Evolutionary conservation across 2,329 filamentous ascomycete species (phyloP), one percentile per base, ranked within the genome.

Genomic region (Curvularia lunata): DNA sequence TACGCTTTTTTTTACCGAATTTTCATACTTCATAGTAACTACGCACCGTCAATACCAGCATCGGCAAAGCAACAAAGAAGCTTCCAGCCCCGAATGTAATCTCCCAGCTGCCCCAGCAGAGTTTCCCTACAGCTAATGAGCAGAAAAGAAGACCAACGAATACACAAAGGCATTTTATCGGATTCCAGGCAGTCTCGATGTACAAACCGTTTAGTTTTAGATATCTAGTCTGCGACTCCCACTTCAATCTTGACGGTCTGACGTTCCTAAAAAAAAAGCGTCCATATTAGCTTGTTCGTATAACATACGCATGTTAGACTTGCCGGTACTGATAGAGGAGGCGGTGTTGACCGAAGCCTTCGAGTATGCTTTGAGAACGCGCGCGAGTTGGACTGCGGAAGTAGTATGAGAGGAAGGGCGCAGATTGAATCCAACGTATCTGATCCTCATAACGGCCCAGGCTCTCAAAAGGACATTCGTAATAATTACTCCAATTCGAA

Each of bases 11-110:
- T 27, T 27, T 8, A 5, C 25, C 25, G 25, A n/a, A n/a, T n/a
- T 32, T 12, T 51, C 19, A 51, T 1, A 16, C 5, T 10, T 43
- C 18, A 5, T 43, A 42, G 1, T 27, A 8, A 38, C 41, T 52
- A 43, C 46, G 19, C 13, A 30, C 18, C 4, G 45, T 25, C 42
- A 54, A 32, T 25, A 4, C 46, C 5, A 59, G 41, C 52, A 59
- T 56, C 12, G 21, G 48, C 12, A 59, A 21, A 34, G 56, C 56
- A 3, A 59, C 28, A 21, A 55, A 3, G 47, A 59, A 59, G 34
- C 56, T 59, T 45, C 56, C 56, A 43, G 56, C 56, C 7, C 56
- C 52, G n/a, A 59, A 59, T 19, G 38, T 28, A 48, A 56, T 30
- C 21, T 59, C 56, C 56, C 56, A 59, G 16, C 34, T 55, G 18